These are phyloP conservation scores for Eucalyptus fibrosa DNA, from an alignment of 345 rosid genomes.

Conservation along the genomic window DNA sequence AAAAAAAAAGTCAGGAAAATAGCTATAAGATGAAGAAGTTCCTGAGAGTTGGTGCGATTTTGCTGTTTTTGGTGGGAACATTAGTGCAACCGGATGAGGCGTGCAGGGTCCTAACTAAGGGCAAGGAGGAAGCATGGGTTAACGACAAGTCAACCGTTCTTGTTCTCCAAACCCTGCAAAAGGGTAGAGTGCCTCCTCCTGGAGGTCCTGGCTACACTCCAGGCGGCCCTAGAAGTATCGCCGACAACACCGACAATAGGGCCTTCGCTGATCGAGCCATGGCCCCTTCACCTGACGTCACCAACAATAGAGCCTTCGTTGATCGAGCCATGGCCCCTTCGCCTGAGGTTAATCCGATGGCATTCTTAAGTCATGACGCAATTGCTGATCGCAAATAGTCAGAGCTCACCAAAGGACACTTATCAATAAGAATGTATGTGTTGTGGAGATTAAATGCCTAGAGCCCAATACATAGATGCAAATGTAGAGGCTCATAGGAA, in stretches of 20 bases:
- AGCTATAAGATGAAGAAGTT: not conserved
- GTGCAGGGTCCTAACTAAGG: too few species aligned
- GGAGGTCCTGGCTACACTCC: too few species aligned
- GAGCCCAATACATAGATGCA: not conserved
- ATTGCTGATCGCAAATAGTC: not conserved
- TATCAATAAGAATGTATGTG: not conserved
- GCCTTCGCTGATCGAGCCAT: too few species aligned
- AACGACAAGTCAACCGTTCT: too few species aligned
- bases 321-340: not conserved
- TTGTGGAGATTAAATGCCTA: not conserved
- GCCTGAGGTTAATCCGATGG: not conserved
- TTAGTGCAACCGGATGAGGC: too few species aligned
- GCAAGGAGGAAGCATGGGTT: too few species aligned
- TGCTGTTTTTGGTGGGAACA: too few species aligned
- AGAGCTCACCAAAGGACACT: not conserved
- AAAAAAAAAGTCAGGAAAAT: not conserved
- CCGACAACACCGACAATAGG: too few species aligned
- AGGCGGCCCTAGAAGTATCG: too few species aligned
- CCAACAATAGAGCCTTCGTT: too few species aligned
- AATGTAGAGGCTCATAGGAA: not conserved
- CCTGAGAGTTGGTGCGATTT: not conserved
- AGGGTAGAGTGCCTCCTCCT: too few species aligned
- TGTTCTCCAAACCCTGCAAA: too few species aligned
- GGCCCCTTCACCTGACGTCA: not conserved
- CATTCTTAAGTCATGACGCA: not conserved